Evolutionary conservation across 2,329 filamentous ascomycete species (phyloP).

Genomic region (Chaetomium sp.): DNA sequence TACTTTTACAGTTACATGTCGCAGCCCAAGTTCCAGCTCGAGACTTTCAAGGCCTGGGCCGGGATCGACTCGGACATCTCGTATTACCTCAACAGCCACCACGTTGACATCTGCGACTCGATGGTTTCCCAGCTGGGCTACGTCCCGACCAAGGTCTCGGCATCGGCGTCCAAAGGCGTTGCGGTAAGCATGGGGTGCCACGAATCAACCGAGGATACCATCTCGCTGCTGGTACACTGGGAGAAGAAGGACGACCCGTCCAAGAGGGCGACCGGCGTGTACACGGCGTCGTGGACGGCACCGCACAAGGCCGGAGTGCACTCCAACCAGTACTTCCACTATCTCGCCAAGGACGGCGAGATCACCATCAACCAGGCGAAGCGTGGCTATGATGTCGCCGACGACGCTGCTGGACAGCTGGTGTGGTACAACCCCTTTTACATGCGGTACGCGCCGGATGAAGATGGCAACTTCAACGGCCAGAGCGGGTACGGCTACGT

Average conservation of each 20-base stretch:
- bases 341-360: conserved; percentile 81
- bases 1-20: conserved; percentile 99
- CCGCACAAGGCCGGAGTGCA: conserved; percentile 93
- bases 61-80: conserved; percentile 90
- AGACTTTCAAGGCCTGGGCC: conserved; percentile 95
- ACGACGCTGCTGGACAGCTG: conserved; percentile 69
- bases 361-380: conserved; percentile 91
- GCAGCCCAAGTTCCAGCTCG: conserved; percentile 85
- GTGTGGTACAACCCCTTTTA: conserved; percentile 95
- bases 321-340: conserved; percentile 96
- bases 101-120: conserved; percentile 88
- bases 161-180: conserved; percentile 74
- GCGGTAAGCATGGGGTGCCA: conserved; percentile 78
- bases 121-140: conserved; percentile 78
- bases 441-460: conserved; percentile 91
- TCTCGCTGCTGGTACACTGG: conserved; percentile 89
- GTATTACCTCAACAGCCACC: conserved; percentile 95
- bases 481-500: conserved; percentile 93
- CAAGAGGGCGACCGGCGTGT: conserved; percentile 82
- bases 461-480: conserved; percentile 91
- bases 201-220: conserved; percentile 85
- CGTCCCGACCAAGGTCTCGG: conserved; percentile 76
- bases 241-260: conserved; percentile 67
- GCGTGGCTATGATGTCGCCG: conserved; percentile 91
- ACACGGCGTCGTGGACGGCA: conserved; percentile 93